phyloP scores from a whole-genome alignment of 257 asterid genomes.

The Solanum bukasovii region DNA sequence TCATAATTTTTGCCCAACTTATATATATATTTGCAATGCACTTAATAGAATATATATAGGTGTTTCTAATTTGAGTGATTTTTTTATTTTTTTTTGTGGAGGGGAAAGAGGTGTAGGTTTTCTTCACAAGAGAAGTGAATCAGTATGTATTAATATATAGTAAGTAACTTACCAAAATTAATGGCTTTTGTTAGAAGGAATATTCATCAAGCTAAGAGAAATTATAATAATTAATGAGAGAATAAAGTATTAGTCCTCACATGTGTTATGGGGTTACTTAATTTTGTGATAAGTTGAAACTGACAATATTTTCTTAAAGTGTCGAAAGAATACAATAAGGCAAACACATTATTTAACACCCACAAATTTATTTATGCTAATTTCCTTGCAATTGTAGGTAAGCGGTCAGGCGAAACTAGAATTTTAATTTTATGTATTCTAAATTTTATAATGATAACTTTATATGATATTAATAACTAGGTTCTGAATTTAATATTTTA shows the following conservation, averaged over 20 bases:
- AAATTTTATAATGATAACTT: not conserved
- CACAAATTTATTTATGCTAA: not conserved
- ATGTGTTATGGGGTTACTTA: not conserved
- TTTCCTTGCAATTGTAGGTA: not conserved
- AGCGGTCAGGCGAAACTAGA: not conserved
- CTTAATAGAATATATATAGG: not conserved
- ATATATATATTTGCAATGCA: not conserved
- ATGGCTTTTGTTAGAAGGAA: not conserved
- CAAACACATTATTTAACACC: not conserved
- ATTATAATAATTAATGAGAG: not conserved
- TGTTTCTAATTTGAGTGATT: not conserved
- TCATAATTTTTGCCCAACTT: constrained; percentile 9
- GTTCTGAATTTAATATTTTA: fast-evolving
- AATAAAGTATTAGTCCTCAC: not conserved
- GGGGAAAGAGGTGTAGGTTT: not conserved
- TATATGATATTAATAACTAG: not conserved
- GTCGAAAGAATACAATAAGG: not conserved
- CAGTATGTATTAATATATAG: not conserved
- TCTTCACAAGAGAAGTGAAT: not conserved
- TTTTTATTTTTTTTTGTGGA: not conserved
- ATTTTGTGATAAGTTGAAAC: not conserved
- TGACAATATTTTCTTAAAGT: not conserved
- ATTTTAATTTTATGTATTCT: fast-evolving
- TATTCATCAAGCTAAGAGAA: not conserved
- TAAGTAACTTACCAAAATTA: not conserved